Evolutionary conservation across 2,329 filamentous ascomycete species (phyloP), one percentile per base, ranked within the genome.

Genomic region (Alternaria conjuncta): DNA sequence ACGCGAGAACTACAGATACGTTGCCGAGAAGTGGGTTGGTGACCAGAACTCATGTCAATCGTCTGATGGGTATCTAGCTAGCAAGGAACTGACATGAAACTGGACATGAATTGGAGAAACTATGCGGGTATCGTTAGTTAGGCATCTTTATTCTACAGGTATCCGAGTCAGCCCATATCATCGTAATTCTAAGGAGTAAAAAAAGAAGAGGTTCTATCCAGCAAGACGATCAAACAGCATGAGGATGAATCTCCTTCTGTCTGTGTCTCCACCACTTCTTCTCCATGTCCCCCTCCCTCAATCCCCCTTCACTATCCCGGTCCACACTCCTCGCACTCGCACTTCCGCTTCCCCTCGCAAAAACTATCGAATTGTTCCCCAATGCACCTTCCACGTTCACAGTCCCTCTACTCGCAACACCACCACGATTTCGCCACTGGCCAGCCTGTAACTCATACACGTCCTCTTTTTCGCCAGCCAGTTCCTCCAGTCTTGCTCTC

Each of bases 401-500:
- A 23, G 20, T 55, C 12, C n/a, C 41, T 20, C 18, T 23, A 12
- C 44, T 54, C 5, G 41, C 61, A 51, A 21, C 58, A 46, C 63
- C 65, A 4, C 63, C 54, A 53, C 70, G 63, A 45, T 66, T 64
- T 32, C 71, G 58, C 70, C 82, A 85, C 71, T 82, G 79, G 26
- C 81, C 78, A 8, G 82, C 89, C 20, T 88, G 70, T 26, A 72
- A 45, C 44, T 70, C 69, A 65, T 72, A 72, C 45, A 72, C 71
- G 58, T 68, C 89, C 2, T 88, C 86, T 3, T 87, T 83, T 77
- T 93, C 90, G 2, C 89, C 90, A 0, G 89, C 86, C 15, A 93
- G 81, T 67, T 90, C 86, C 75, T 93, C 92, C 45, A 96, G 82
- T 0, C 91, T 93, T 77, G 88, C 85, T 1, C 90, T 86, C 82